Percentiles rank a stretch among this genome's conserved stretches.
Evolutionary conservation across 2,329 filamentous ascomycete species (phyloP).

Genomic region (Aspergillus sp.): DNA sequence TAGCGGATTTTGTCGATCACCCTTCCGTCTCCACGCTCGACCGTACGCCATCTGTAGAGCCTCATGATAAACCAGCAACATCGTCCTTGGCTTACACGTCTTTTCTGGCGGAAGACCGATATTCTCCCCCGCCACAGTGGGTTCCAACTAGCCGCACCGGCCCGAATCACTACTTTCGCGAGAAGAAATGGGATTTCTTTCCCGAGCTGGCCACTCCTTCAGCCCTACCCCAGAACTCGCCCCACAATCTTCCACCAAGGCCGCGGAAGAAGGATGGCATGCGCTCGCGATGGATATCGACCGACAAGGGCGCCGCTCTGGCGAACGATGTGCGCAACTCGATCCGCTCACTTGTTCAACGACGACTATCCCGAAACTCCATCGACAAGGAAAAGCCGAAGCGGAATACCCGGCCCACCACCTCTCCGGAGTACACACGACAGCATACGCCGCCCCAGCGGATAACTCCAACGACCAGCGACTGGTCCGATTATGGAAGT

Average conservation of each 20-base stretch:
- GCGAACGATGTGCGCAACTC: conserved; percentile 38
- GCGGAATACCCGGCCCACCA: conserved; percentile 19
- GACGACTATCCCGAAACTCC: conserved; percentile 33
- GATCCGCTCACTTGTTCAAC: conserved; percentile 41
- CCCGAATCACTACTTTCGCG: conserved; percentile 43
- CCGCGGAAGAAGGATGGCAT: conserved; percentile 29
- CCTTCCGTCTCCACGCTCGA: conserved; percentile 25
- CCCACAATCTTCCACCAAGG: conserved; percentile 20
- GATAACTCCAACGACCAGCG: conserved; percentile 20
- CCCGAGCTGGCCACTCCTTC: conserved; percentile 42
- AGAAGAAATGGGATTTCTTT: conserved; percentile 49
- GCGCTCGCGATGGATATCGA: conserved; percentile 31
- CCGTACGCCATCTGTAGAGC: conserved; percentile 11
- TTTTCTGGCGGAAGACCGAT: conserved; percentile 29
- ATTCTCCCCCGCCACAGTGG: conserved; percentile 30
- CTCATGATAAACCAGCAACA: conserved; percentile 17
- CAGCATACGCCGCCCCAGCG: conserved; percentile 14
- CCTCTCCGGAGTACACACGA: conserved; percentile 19
- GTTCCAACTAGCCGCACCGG: conserved; percentile 24
- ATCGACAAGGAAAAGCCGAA: conserved; percentile 25
- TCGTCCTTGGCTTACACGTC: conserved; percentile 17
- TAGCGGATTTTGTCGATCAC: conserved; percentile 32
- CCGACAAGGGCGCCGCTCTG: conserved; percentile 28
- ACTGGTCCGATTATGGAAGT: conserved; percentile 15
- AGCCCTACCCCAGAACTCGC: conserved; percentile 23